Conservation (phyloP, 139 green algal species). For the Haematococcus lacustris region DNA sequence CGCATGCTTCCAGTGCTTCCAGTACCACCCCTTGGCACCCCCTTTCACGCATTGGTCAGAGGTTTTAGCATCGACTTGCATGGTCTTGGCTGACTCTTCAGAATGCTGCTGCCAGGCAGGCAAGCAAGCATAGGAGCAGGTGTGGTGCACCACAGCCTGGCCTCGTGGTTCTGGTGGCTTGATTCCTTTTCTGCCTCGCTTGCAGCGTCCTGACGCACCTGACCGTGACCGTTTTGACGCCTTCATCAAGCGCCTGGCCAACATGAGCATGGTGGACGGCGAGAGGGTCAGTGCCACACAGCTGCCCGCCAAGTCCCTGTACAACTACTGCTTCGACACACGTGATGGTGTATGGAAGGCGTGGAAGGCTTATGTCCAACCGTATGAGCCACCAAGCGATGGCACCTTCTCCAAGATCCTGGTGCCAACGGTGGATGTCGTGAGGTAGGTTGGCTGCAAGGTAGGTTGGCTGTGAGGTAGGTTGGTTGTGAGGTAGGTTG, state of each 20-base stretch:
- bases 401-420: constrained; percentile 75
- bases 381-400: constrained; percentile 49
- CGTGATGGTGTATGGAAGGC: constrained; percentile 52
- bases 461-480: constrained; percentile 17
- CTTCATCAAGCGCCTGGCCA: constrained; percentile 62
- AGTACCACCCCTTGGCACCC: too few species aligned
- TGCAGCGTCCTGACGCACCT: constrained; percentile 37
- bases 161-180: too few species aligned
- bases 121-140: too few species aligned
- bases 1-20: too few species aligned
- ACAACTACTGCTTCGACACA: constrained; percentile 79
- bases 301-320: constrained; percentile 64
- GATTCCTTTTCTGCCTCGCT: too few species aligned
- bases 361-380: constrained; percentile 58
- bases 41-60: too few species aligned
- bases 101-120: too few species aligned
- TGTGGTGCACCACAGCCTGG: too few species aligned
- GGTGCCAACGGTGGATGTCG: constrained; percentile 77
- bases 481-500: constrained; percentile 12
- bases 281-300: constrained; percentile 50
- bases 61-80: too few species aligned
- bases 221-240: constrained; percentile 69
- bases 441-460: constrained; percentile 34
- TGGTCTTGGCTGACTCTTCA: too few species aligned
- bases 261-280: constrained; percentile 51